Base-by-base conservation (phyloP, 2,329 filamentous ascomycete genomes). In the Colletotrichum gigasporum region DNA sequence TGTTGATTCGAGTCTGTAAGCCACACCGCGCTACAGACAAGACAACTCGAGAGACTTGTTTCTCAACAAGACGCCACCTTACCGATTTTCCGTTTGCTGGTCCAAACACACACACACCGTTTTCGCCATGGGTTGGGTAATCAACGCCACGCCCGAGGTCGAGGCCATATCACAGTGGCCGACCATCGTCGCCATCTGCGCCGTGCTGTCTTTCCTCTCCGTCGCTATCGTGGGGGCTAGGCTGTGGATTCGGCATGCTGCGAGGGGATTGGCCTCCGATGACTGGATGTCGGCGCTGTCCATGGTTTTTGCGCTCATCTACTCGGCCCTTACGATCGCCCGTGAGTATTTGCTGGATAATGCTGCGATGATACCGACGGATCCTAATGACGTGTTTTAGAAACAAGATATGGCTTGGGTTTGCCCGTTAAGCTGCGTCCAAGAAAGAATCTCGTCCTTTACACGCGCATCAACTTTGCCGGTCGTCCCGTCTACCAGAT, bases 401-500 rank as follows among this genome's bases (percentile, higher is more conserved):
- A 87, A 74, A 85, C 83, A 4, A 79, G 80, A 72, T 86, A 82
- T 64, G 84, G 84, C 16, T 75, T 87, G 3, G 84, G 84, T 1
- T 71, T 87, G 2, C 81, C 83, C 0, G 56, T 85, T 7, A 66
- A 55, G 6, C 64, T 75, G 4, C 79, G 84, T 0, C 84, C 84
- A 0, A 68, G 74, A n/a, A 71, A 67, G n/a, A 79, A 82, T 42
- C 69, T 83, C 0, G 63, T 79, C 5, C 73, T 73, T 0, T 86
- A 85, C 69, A 82, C 80, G 0, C 70, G 82, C 57, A 73, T 84
- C 69, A 87, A 87, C 70, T 86, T 79, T 66, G 81, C 81, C 5
- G 84, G 83, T 2, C 79, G 84, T 3, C 84, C 84, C 0, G 79
- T 86, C 44, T 87, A 87, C 64, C 83, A 86, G 65, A 51, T 85